Conservation (phyloP, 1,284 basidiomycete genomes). For the Phylloboletellus chloephorus region DNA sequence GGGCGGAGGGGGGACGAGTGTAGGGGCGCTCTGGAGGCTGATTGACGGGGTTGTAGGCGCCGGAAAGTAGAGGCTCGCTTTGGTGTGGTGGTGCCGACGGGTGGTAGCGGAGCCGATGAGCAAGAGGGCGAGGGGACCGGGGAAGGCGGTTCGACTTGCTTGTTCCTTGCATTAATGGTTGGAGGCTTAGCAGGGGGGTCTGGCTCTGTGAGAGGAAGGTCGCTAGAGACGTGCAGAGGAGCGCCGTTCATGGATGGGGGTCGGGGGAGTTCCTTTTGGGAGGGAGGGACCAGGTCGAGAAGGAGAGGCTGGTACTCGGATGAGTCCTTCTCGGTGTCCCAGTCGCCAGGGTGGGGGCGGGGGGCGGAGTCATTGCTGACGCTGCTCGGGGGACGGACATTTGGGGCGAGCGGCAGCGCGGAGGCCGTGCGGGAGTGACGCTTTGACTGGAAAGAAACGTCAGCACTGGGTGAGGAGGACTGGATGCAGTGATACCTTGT, state of each 20-base stretch:
- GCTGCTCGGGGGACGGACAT: slow-evolving; percentile 29
- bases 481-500: slow-evolving; percentile 47
- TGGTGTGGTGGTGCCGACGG: slow-evolving; percentile 20
- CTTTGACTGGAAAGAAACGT: slow-evolving; percentile 48
- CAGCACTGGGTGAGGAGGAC: slow-evolving; percentile 6
- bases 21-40: slow-evolving; percentile 31
- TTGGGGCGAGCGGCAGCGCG: slow-evolving; percentile 30
- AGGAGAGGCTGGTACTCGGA: slow-evolving; percentile 11
- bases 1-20: slow-evolving; percentile 42
- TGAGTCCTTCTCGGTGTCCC: slow-evolving; percentile 21
- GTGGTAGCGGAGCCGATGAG: slow-evolving; percentile 13
- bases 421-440: slow-evolving; percentile 59
- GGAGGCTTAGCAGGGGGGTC: slow-evolving; percentile 3
- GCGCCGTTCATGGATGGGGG: slow-evolving; percentile 10
- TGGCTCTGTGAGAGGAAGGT: background rate
- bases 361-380: slow-evolving; percentile 12
- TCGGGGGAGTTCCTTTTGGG: slow-evolving; percentile 7
- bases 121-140: slow-evolving; percentile 18
- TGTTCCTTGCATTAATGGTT: slow-evolving; percentile 11
- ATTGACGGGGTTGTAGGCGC: slow-evolving; percentile 44
- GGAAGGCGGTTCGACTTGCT: slow-evolving; percentile 7
- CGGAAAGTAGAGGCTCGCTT: slow-evolving; percentile 55
- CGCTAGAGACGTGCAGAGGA: background rate
- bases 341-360: slow-evolving; percentile 7
- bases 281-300: slow-evolving; percentile 7